A percentile compares a stretch with the other conserved stretches of the same genome.
These are phyloP conservation scores for Blastobotrys capitulatus DNA, from an alignment of 1,139 yeast species.

Conservation along the genomic window DNA sequence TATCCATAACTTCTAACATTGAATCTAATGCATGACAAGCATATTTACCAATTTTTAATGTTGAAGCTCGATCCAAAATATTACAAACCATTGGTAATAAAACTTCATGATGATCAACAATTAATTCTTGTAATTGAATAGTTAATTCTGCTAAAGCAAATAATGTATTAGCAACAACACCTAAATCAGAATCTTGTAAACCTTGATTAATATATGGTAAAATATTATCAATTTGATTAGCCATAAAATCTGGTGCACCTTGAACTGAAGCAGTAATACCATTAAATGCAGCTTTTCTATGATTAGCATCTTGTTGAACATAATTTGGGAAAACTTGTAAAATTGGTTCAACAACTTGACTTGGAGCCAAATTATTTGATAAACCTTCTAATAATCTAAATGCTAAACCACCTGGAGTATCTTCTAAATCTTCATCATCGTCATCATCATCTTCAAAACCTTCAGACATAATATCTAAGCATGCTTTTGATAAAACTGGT, in stretches of 20 bases:
- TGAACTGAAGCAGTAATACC: slow-evolving; percentile 78
- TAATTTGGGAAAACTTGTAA: slow-evolving; percentile 61
- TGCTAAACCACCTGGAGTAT: slow-evolving; percentile 71
- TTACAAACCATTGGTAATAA: slow-evolving; percentile 82
- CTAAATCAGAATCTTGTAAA: slow-evolving; percentile 66
- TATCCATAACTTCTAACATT: slow-evolving; percentile 83
- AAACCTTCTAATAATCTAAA: slow-evolving; percentile 74
- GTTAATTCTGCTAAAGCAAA: slow-evolving; percentile 76
- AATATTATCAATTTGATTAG: slow-evolving; percentile 67
- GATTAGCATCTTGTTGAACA: slow-evolving; percentile 64
- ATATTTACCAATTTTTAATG: slow-evolving; percentile 78
- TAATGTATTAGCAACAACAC: slow-evolving; percentile 83
- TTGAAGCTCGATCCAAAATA: slow-evolving; percentile 80
- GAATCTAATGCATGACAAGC: slow-evolving; percentile 93
- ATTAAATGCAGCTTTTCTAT: slow-evolving; percentile 83
- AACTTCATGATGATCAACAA: slow-evolving; percentile 76
- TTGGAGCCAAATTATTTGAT: slow-evolving; percentile 82
- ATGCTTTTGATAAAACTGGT: slow-evolving; percentile 67
- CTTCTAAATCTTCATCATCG: slow-evolving; percentile 90
- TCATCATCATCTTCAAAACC: slow-evolving; percentile 66
- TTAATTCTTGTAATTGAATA: slow-evolving; percentile 74
- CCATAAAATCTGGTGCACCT: slow-evolving; percentile 91
- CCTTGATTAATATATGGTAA: slow-evolving; percentile 72
- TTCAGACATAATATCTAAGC: slow-evolving; percentile 72
- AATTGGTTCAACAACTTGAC: slow-evolving; percentile 81